A percentile compares a stretch with the other conserved stretches of the same genome.
Evolutionary conservation across 1,284 basidiomycete species (phyloP).

Genomic region (Fomitiporia mediterranea): DNA sequence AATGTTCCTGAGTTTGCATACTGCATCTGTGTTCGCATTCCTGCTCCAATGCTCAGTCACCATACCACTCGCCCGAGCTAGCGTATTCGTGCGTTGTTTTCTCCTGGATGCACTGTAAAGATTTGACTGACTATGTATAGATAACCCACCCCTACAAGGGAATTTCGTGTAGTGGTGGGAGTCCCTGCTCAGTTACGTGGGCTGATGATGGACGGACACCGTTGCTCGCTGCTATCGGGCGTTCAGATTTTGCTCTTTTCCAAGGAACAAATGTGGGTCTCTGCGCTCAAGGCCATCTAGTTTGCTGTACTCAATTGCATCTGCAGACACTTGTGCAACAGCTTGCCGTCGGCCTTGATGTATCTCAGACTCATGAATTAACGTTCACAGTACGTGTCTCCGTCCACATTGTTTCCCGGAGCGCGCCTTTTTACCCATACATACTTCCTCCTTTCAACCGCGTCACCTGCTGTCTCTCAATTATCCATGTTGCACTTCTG

Average conservation of each 20-base stretch:
- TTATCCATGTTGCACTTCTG: background rate
- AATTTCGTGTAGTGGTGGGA: constrained; percentile 15
- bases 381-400: constrained; percentile 16
- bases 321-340: constrained; percentile 19
- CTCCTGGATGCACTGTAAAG: too few relatives aligned
- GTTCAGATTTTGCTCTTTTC: constrained; percentile 15
- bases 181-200: constrained; percentile 15
- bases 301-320: background rate
- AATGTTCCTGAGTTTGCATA: too few relatives aligned
- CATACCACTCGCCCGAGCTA: too few relatives aligned
- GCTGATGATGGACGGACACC: constrained; percentile 17
- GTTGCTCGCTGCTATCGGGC: constrained; percentile 15
- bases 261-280: constrained; percentile 14
- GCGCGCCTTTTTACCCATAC: too few relatives aligned
- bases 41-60: too few relatives aligned
- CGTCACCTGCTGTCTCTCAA: too few relatives aligned
- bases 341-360: constrained; percentile 15
- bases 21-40: too few relatives aligned
- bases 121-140: background rate
- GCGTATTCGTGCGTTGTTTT: too few relatives aligned
- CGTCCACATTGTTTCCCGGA: background rate
- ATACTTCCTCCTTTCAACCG: background rate
- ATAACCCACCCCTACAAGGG: constrained; percentile 18
- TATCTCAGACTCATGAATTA: constrained; percentile 9
- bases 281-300: background rate